Base-by-base conservation (phyloP, 2,329 filamentous ascomycete species). In the Stagonosporopsis rhizophila region DNA sequence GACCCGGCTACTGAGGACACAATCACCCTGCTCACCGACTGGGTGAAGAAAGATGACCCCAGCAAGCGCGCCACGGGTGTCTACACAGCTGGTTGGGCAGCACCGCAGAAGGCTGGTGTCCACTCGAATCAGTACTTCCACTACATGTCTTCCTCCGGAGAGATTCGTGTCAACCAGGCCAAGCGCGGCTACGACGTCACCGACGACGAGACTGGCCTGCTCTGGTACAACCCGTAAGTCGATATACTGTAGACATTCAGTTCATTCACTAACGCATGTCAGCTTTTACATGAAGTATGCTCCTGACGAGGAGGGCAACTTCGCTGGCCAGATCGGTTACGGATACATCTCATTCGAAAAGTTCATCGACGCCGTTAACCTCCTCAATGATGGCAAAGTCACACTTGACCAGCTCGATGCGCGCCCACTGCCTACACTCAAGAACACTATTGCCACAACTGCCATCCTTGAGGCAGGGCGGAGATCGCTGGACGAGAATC, bases 121-220 rank as follows among this genome's bases (percentile, higher is more conserved):
- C 94, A 97, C 79, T 94, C 89, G 1, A 96, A 96, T 76, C 93
- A 97, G 80, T 95, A 96, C 79, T 97, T 97, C 82, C 93, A 97
- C 79, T 96, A 95, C 80, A 89, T 97, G 80, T 93, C 86, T 3
- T 85, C 86, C 58, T 86, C 88, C 53, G 93, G 93, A 62, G 93
- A 97, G 79, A 87, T 97, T 68, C 87, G 91, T 58, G 86, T 96
- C 69, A 91, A 97, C 80, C 94, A 97, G 79, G 93, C 92, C 40
- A 96, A 96, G 83, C 86, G 93, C 51, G 93, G 93, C 44, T 97
- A 97, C 79, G 92, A 97, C 71, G 89, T 97, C 11, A 92, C 93
- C n/a, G 90, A 92, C 63, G 93, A 97, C 74, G 83, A 85, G 39
- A 73, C 77, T 42, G 84, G 84, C 11, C 78, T 96, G 59, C 84